phyloP scores from a whole-genome alignment of 768 basidiomycete genomes.

The Mycena maculata region DNA sequence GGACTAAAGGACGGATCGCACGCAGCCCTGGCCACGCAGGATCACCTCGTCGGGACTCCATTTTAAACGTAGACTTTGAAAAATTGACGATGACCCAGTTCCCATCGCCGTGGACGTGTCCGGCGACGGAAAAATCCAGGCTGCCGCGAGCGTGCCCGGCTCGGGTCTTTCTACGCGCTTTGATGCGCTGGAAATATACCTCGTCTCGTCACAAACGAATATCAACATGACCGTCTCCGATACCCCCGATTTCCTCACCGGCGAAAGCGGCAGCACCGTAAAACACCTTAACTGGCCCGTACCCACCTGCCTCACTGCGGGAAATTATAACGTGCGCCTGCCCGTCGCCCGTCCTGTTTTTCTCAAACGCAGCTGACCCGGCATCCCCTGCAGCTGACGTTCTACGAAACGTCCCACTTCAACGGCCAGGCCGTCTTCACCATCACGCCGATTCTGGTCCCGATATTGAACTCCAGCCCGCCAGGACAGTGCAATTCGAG shows the following conservation, averaged over 20 bases:
- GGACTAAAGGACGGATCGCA: neutral
- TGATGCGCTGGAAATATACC: slow-evolving; percentile 54
- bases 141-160: slow-evolving; percentile 46
- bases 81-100: neutral
- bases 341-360: neutral
- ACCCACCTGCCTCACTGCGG: slow-evolving; percentile 54
- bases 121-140: slow-evolving; percentile 56
- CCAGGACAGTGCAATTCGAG: slow-evolving; percentile 28
- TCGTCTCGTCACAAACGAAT: slow-evolving; percentile 53
- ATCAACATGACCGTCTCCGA: slow-evolving; percentile 55
- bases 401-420: slow-evolving; percentile 56
- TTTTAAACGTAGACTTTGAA: neutral
- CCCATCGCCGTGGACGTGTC: slow-evolving; percentile 46
- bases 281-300: slow-evolving; percentile 52
- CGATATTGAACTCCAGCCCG: slow-evolving; percentile 44
- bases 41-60: slow-evolving; percentile 1
- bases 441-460: slow-evolving; percentile 55
- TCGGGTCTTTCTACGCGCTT: slow-evolving; percentile 51
- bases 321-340: slow-evolving; percentile 56
- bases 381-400: slow-evolving; percentile 50
- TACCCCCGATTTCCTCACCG: slow-evolving; percentile 48
- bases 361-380: slow-evolving; percentile 3
- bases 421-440: slow-evolving; percentile 48
- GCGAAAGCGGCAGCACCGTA: slow-evolving; percentile 56
- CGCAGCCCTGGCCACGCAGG: slow-evolving; percentile 26